Base-by-base conservation (phyloP, 441 rosid species). In the Euphorbia celastroides region DNA sequence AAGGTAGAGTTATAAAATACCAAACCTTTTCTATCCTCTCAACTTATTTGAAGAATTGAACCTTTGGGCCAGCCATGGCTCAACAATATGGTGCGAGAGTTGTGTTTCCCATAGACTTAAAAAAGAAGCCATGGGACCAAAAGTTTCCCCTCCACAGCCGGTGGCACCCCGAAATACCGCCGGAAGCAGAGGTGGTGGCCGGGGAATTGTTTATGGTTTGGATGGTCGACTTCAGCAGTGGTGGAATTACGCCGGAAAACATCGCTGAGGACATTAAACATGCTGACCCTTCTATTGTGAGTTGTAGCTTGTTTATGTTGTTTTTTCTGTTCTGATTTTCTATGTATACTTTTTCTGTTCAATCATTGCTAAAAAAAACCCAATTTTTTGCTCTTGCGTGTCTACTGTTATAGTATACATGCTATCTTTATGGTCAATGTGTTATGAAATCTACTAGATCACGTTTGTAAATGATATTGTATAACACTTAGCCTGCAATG, bases 71-170 rank as follows among this genome's bases (percentile, higher is more conserved):
- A 57, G 71, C 25, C 64, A 80, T 80, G 82, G 76, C 75, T n/a
- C n/a, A n/a, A 42, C 48, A 74, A 30, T 64, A 61, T 51, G 87
- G 87, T 41, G 61, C 91, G 22, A 76, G 81, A 67, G 19, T 88
- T 42, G 79, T 84, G 52, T 80, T 89, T 64, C 87, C 90, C 16
- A 73, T 87, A 52, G 98, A 90, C 73, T 64, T 88, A 72, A 85
- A 77, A 84, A 90, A 83, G 92, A 75, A 85, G 78, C 86, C 98
- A 75, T 77, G 83, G 81, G 80, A 82, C 67, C 94, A 88, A 70
- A 72, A 65, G 55, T 80, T 80, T 68, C 84, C 82, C 13, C 84
- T 83, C 32, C 88, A 81, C 74, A 84, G 77, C 81, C 70, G 88
- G 70, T 88, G 94, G 94, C 94, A 77, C 59, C 87, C 90, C 0